These are phyloP conservation scores for Chlamydomonas schloesseri DNA, from an alignment of 139 green algal species.

Conservation along the genomic window DNA sequence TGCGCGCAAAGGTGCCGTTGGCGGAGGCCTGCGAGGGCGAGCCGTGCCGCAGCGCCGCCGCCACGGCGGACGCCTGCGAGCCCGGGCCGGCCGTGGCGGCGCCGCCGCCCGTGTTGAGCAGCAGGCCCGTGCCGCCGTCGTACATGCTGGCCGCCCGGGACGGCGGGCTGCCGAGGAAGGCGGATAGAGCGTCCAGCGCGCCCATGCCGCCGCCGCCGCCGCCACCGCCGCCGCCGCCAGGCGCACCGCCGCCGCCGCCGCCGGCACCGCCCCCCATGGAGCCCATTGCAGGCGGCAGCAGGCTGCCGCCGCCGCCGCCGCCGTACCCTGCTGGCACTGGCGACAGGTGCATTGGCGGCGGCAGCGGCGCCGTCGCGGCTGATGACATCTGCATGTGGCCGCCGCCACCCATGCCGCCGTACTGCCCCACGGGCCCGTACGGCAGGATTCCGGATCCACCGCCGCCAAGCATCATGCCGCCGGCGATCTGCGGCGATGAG, in stretches of 20 bases:
- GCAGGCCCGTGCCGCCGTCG: neutral
- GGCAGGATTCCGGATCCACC: too few species aligned
- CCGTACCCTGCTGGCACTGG: neutral
- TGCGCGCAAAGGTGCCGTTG: neutral
- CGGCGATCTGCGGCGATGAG: too few species aligned
- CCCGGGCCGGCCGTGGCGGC: neutral
- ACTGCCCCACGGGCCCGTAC: too few species aligned
- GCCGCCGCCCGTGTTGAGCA: too few species aligned
- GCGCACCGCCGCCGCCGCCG: too few species aligned
- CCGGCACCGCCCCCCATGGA: too few species aligned
- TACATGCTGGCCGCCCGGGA: constrained; percentile 1
- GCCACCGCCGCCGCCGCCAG: neutral
- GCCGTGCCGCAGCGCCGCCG: neutral
- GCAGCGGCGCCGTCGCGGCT: too few species aligned
- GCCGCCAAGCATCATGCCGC: too few species aligned
- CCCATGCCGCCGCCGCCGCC: neutral
- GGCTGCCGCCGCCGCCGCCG: neutral
- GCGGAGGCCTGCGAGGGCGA: neutral
- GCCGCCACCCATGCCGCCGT: too few species aligned
- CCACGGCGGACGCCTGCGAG: neutral
- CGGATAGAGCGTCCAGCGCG: constrained; percentile 12
- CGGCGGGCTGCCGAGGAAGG: constrained; percentile 24
- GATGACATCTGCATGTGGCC: too few species aligned
- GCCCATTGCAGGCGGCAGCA: too few species aligned
- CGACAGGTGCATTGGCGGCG: neutral